Evolutionary conservation across 2,329 filamentous ascomycete genomes (phyloP).

Genomic region (Penicillium glabrum): DNA sequence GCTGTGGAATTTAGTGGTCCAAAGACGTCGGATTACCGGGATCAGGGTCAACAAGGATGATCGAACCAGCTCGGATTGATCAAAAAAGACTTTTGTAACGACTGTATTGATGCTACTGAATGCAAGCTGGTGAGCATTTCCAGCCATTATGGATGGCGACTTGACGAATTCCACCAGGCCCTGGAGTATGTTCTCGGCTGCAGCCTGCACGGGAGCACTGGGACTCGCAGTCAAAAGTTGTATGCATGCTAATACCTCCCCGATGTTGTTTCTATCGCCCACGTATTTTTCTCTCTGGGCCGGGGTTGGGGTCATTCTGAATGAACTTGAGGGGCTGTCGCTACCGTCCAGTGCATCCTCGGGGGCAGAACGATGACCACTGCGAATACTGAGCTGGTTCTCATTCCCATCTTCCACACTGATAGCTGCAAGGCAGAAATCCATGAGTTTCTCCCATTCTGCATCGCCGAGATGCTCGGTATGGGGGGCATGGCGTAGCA

Average conservation of each 20-base stretch:
- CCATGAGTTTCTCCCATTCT: slow-evolving; percentile 67
- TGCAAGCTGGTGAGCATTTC: slow-evolving; percentile 67
- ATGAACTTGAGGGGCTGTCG: slow-evolving; percentile 31
- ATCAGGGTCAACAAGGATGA: slow-evolving; percentile 62
- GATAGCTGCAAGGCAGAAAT: slow-evolving; percentile 70
- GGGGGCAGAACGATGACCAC: slow-evolving; percentile 23
- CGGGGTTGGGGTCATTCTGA: slow-evolving; percentile 28
- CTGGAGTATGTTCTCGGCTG: slow-evolving; percentile 57
- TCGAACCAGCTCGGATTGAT: slow-evolving; percentile 65
- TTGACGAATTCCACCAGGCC: slow-evolving; percentile 63
- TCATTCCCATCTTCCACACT: slow-evolving; percentile 24
- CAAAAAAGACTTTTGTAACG: slow-evolving; percentile 64
- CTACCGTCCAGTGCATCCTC: slow-evolving; percentile 27
- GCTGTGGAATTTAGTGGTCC: slow-evolving; percentile 65
- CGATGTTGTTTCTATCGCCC: slow-evolving; percentile 39
- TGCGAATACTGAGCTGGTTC: slow-evolving; percentile 31
- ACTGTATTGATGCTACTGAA: slow-evolving; percentile 75
- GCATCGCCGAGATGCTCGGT: slow-evolving; percentile 72
- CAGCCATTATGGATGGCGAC: slow-evolving; percentile 56
- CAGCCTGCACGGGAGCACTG: slow-evolving; percentile 65
- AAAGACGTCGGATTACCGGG: slow-evolving; percentile 72
- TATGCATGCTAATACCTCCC: slow-evolving; percentile 66
- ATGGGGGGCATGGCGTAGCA: slow-evolving; percentile 73
- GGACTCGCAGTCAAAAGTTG: slow-evolving; percentile 62
- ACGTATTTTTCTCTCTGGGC: slow-evolving; percentile 25